Evolutionary conservation across 1,139 yeast species (phyloP), one percentile per base, ranked within the genome.

Genomic region (Yamadazyma epiphylla): DNA sequence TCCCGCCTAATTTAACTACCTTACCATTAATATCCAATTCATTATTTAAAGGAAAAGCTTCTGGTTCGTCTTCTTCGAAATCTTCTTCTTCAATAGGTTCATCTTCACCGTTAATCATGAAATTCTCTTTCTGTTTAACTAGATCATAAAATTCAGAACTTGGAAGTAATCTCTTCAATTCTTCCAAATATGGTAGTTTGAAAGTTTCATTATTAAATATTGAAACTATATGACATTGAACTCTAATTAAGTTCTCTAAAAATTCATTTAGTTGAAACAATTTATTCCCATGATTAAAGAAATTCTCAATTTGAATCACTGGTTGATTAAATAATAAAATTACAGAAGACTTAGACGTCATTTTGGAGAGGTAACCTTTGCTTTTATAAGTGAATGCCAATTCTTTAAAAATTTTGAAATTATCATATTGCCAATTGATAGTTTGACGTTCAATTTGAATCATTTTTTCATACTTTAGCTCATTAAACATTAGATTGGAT

Each of bases 181-280:
- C 64, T 1, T 42, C 43, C 15, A 66, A 41, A 35, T 63, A 62
- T 2, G 74, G 74, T 13, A 68, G 39, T 14, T 53, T 42, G 3
- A 47, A 31, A 8, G 44, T 19, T 13, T 31, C 27, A 7, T 32
- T 25, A 7, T 27, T 42, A 36, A 66, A 58, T 8, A 67, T 32
- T 2, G 42, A 43, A 3, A 47, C 32, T 6, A 68, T 36, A 9
- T 54, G 55, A 5, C 39, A 28, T 38, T 65, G 73, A n/a, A 65
- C 41, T 10, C 37, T 42, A 13, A 69, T 64, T 25, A 65, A 35
- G 36, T 63, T 58, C 39, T 68, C 74, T 19, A 69, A 46, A 34
- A 63, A 67, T 28, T 58, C 64, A 38, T 68, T 69, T 19, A 68
- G 48, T 4, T 46, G 49, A 5, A 52, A 43, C 10, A 68, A 38